Evolutionary conservation across 805 yeast genomes (phyloP).

Genomic region (Candida piceae): DNA sequence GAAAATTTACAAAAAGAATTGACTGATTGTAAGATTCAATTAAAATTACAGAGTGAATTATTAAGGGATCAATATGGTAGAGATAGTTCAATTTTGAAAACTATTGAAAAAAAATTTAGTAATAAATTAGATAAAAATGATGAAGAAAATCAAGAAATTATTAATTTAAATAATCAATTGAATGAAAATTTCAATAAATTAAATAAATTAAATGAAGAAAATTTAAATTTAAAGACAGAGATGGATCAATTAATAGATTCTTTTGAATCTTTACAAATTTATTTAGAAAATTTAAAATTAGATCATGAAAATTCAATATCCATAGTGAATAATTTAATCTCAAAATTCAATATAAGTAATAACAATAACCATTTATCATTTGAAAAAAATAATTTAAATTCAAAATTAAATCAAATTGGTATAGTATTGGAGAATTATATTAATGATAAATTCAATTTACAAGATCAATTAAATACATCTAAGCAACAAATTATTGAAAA

Average conservation of each 20-base stretch:
- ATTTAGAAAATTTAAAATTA: slow-evolving; percentile 11
- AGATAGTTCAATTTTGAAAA: slow-evolving; percentile 13
- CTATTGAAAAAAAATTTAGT: slow-evolving; percentile 11
- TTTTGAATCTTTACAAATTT: slow-evolving; percentile 14
- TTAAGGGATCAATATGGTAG: slow-evolving; percentile 20
- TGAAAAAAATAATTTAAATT: no score
- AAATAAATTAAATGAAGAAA: slow-evolving; percentile 9
- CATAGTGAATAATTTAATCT: slow-evolving; percentile 9
- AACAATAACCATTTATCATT: no score
- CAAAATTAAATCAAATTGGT: no score
- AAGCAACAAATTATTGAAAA: not conserved
- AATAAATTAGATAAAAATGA: not conserved
- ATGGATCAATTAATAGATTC: slow-evolving; percentile 10
- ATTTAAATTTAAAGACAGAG: slow-evolving; percentile 8
- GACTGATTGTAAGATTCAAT: slow-evolving; percentile 31
- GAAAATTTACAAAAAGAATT: slow-evolving; percentile 27
- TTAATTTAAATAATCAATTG: not conserved
- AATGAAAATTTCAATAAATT: slow-evolving; percentile 1
- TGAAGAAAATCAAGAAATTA: not conserved
- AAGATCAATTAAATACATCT: no score
- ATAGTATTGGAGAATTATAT: no score
- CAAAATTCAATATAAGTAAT: no score
- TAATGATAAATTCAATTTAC: no score
- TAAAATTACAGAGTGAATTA: slow-evolving; percentile 28
- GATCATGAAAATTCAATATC: slow-evolving; percentile 16